Evolutionary conservation across 2,329 filamentous ascomycete species (phyloP), one percentile per base, ranked within the genome.

Genomic region (Fusarium redolens): DNA sequence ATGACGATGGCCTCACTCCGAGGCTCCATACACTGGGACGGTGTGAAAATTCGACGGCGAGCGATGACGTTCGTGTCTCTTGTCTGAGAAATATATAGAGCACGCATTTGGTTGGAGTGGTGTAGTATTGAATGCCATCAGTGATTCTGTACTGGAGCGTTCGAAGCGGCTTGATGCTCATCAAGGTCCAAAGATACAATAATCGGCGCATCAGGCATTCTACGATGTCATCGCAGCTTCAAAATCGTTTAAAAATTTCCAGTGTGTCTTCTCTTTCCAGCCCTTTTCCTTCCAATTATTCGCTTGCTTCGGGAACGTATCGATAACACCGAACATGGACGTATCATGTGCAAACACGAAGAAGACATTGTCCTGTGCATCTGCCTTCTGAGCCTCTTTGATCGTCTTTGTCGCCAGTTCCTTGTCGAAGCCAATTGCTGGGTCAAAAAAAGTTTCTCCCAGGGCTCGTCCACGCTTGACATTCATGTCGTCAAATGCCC

Each of bases 221-320:
- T 37, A 37, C 25, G 25, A 25, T 25, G 25, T 25, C 25, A 11
- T 37, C 12, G 1, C 17, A 1, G 17, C 28, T 14, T 57, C 55
- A 7, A 70, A 50, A 22, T 70, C 61, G 9, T 44, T 37, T 33
- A 70, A 8, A 9, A 70, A 70, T 9, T 18, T 70, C 68, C 66
- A 70, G 3, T 45, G 20, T 1, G 68, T 57, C 31, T 56, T 47
- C 7, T 70, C 55, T 4, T 40, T 54, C 68, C 66, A 70, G 3
- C 50, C 61, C 3, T 66, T 66, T 0, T 14, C 17, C 7, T 66
- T 70, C 66, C 68, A 70, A n/a, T 48, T n/a, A 20, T 70, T 70
- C 0, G 35, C 55, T 5, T 37, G 22, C 15, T 31, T 47, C 0
- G 68, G 68, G 8, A 70, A 70, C 1, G 38, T 25, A 14, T 70